Base-by-base conservation (phyloP, 2,329 filamentous ascomycete species). In the Knufia petricola region DNA sequence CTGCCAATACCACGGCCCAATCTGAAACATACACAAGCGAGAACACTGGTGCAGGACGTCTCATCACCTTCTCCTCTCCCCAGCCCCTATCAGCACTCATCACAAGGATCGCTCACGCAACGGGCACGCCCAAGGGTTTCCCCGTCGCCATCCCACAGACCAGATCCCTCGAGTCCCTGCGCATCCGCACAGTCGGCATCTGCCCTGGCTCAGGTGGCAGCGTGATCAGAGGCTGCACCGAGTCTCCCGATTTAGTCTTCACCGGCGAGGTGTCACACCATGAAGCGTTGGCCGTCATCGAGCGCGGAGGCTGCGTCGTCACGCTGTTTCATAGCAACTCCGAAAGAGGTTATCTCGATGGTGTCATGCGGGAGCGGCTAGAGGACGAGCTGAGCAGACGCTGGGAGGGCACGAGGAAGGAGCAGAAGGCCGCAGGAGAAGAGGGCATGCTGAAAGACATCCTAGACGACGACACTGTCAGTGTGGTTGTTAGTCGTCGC, bases 221-320 rank as follows among this genome's bases (percentile, higher is more conserved):
- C 32, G 75, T 73, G 1, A 60, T 96, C 17, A 55, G 58, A 2
- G 53, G 59, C 1, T 60, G 67, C 34, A 71, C 81, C 2, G 71
- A 78, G 36, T 39, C 46, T n/a, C 87, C 88, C 0, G 87, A 95
- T 60, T 66, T 96, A 32, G 68, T 94, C 3, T 85, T 98, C 58
- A 96, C 87, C 0, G 92, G 92, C 1, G 92, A 98, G 69, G 78
- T 96, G 73, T 85, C 80, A 60, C 92, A 98, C 63, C 92, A 98
- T 63, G 87, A 92, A 55, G 88, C 90, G 2, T 75, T 98, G 50
- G 79, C 85, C 32, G 87, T 88, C 1, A 87, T 85, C 23, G 89
- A 95, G 70, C 78, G 82, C 50, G 89, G 89, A 1, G 82, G 82
- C 54, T 84, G 81, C 48, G 85, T 96, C 1, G 78, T 96, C 45